Evolutionary conservation across 2,329 filamentous ascomycete species (phyloP).

Genomic region (Coniochaeta sp.): DNA sequence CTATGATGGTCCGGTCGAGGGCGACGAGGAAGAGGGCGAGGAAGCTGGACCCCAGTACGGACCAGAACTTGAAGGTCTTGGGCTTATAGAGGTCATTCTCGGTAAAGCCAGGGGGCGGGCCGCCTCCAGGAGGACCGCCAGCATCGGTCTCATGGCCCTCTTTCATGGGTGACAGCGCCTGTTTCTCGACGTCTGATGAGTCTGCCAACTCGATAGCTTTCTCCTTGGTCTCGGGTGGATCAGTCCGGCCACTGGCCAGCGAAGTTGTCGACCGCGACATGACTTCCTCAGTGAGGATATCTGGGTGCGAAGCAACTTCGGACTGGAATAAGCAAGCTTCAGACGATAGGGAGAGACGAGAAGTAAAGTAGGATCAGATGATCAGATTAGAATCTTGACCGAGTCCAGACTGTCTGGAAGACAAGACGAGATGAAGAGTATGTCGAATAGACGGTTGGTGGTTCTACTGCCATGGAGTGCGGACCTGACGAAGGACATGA

Average conservation of each 20-base stretch:
- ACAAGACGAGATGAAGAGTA: neutral
- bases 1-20: slow-evolving; percentile 49
- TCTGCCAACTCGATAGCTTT: slow-evolving; percentile 9
- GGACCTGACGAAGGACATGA: neutral
- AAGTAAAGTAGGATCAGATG: no score
- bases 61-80: slow-evolving; percentile 47
- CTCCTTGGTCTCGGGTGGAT: slow-evolving; percentile 7
- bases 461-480: neutral
- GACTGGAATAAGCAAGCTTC: neutral
- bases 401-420: neutral
- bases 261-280: slow-evolving; percentile 7
- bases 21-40: slow-evolving; percentile 50
- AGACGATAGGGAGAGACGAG: neutral
- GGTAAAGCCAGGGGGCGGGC: neutral
- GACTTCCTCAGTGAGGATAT: slow-evolving; percentile 4
- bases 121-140: neutral
- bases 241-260: neutral
- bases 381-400: neutral
- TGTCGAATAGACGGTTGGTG: neutral
- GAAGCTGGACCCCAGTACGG: slow-evolving; percentile 45
- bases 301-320: neutral
- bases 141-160: slow-evolving; percentile 13
- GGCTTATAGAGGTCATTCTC: slow-evolving; percentile 38
- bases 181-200: slow-evolving; percentile 17
- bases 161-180: slow-evolving; percentile 7